These are phyloP conservation scores for Fraxinus angustifolia DNA, from an alignment of 305 asterid genomes.

Conservation along the genomic window DNA sequence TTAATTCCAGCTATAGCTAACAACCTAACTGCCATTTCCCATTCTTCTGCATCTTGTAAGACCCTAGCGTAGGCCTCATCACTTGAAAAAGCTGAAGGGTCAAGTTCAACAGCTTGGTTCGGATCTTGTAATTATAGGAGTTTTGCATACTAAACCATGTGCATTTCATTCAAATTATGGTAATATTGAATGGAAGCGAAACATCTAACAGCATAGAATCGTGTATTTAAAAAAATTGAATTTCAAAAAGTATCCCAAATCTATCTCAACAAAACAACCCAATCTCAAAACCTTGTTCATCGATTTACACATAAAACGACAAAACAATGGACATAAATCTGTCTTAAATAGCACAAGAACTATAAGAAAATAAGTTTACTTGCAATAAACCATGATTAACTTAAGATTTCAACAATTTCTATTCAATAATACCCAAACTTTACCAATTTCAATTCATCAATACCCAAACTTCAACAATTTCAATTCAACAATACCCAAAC, in stretches of 20 bases:
- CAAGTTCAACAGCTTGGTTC: constrained; percentile 54
- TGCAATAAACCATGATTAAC: not conserved
- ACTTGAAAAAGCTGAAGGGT: constrained; percentile 79
- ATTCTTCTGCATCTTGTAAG: constrained; percentile 86
- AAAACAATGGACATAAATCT: not conserved
- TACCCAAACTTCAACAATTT: no score
- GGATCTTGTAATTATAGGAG: constrained; percentile 24
- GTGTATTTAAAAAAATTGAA: not conserved
- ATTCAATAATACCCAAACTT: no score
- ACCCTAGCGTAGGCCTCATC: constrained; percentile 98
- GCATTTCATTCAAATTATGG: not conserved
- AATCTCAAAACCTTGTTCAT: not conserved
- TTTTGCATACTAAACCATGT: not conserved
- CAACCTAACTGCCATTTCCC: constrained; percentile 85
- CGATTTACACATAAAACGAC: not conserved
- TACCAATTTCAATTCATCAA: no score
- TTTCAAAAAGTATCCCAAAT: not conserved
- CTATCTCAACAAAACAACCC: not conserved
- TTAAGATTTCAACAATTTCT: not conserved
- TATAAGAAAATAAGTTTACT: not conserved
- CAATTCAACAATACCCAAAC: no score
- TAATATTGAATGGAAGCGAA: not conserved
- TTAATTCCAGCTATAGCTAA: constrained; percentile 74
- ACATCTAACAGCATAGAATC: not conserved
- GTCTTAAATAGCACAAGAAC: not conserved